Evolutionary conservation across 805 yeast genomes (phyloP).

Genomic region (Yarrowia deformans): DNA sequence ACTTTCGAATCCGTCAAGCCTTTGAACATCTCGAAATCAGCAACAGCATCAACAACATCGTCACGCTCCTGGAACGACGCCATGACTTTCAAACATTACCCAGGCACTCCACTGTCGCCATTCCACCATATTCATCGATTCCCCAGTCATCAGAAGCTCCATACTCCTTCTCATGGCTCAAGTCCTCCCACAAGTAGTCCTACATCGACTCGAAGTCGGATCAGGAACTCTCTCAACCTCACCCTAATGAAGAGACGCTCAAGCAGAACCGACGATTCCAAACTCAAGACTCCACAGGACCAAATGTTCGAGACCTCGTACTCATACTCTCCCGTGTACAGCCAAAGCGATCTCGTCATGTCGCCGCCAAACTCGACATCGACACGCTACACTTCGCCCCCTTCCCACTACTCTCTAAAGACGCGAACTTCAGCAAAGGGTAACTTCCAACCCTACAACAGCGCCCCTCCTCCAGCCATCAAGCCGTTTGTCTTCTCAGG

Average conservation of each 20-base stretch:
- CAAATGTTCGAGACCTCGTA: constrained; percentile 14
- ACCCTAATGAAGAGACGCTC: constrained; percentile 20
- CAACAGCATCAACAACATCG: no score
- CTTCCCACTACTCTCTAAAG: not conserved
- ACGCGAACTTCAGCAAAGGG: not conserved
- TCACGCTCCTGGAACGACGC: not conserved
- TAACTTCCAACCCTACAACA: constrained; percentile 4
- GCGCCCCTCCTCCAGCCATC: constrained; percentile 13
- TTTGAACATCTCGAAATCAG: constrained; percentile 3
- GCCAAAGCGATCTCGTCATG: not conserved
- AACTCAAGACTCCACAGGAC: constrained; percentile 11
- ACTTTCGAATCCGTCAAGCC: constrained; percentile 19
- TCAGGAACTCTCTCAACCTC: constrained; percentile 23
- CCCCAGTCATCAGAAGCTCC: constrained; percentile 8
- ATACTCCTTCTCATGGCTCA: not conserved
- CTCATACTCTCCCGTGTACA: not conserved
- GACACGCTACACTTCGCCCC: constrained; percentile 18
- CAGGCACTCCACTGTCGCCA: not conserved
- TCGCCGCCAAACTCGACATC: not conserved
- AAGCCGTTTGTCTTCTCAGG: constrained; percentile 24
- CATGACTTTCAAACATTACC: not conserved
- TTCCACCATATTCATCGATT: constrained; percentile 3
- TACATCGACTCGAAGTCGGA: not conserved
- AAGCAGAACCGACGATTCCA: not conserved
- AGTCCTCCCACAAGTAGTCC: not conserved